Percentiles rank a stretch among this genome's conserved stretches.
Conservation (phyloP, 2,329 filamentous ascomycete genomes). For the Phialemonium atrogriseum region DNA sequence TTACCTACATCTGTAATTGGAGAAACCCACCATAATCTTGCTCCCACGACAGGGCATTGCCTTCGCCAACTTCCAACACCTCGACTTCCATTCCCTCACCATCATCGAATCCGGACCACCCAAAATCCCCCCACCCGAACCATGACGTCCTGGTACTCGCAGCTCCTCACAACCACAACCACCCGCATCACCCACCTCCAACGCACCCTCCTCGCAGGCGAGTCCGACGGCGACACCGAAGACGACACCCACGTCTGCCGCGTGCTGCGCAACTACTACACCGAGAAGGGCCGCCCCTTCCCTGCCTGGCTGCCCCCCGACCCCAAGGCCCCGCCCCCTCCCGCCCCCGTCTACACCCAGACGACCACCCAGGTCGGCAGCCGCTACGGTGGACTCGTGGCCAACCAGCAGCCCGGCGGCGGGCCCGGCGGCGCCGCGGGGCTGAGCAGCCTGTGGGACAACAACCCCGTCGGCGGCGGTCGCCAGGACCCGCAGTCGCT, state of each 20-base stretch:
- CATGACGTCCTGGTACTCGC: conserved; percentile 79
- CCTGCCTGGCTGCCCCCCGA: conserved; percentile 86
- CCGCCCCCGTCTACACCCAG: conserved; percentile 41
- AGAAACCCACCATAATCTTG: too few species aligned
- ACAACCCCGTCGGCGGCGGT: conserved; percentile 21
- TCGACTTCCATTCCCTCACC: too few species aligned
- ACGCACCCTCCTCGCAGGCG: conserved; percentile 59
- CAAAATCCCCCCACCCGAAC: too few species aligned
- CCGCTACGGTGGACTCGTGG: conserved; percentile 43
- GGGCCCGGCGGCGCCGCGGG: conserved; percentile 21
- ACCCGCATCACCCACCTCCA: conserved; percentile 58
- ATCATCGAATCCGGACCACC: too few species aligned
- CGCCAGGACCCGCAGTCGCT: conserved; percentile 26
- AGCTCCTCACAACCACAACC: conserved; percentile 56
- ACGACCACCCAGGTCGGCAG: conserved; percentile 40
- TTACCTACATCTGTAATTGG: too few species aligned
- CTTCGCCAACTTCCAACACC: too few species aligned
- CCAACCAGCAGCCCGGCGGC: conserved; percentile 24
- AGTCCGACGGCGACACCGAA: conserved; percentile 64
- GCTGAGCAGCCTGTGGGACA: conserved; percentile 53
- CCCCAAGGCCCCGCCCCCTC: conserved; percentile 61
- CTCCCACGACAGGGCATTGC: too few species aligned
- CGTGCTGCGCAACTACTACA: conserved; percentile 87
- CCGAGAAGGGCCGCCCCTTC: conserved; percentile 72
- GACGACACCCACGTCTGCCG: conserved; percentile 94